Conservation (phyloP, 2,329 filamentous ascomycete genomes). For the Lecanoromycetidae sp. region DNA sequence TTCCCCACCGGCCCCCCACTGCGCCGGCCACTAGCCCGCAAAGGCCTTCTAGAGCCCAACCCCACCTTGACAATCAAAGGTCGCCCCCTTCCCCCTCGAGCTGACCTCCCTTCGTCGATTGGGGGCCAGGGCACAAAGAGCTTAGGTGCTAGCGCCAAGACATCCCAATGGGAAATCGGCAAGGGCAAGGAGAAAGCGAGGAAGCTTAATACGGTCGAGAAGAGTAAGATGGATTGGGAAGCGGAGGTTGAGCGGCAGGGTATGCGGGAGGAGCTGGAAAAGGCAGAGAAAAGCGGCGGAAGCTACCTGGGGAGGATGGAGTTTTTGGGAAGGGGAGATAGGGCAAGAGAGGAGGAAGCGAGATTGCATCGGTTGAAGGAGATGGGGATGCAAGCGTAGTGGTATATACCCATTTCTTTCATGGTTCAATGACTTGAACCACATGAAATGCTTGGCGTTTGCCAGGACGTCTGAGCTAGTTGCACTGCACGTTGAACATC, state of each 20-base stretch:
- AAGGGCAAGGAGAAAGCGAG: conserved; percentile 28
- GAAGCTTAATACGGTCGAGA: conserved; percentile 56
- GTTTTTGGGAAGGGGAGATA: conserved; percentile 48
- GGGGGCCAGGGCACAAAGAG: conserved; percentile 8
- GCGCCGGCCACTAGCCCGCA: conserved; percentile 33
- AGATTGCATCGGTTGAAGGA: conserved; percentile 38
- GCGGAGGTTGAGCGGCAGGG: conserved; percentile 50
- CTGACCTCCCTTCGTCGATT: conserved; percentile 11
- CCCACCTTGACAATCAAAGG: conserved; percentile 29
- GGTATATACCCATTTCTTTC: too few relatives aligned
- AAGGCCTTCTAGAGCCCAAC: conserved; percentile 41
- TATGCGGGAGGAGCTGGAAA: conserved; percentile 48
- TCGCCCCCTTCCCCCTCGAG: background rate
- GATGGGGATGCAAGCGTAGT: conserved; percentile 2
- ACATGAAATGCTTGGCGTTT: too few relatives aligned
- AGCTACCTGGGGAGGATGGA: conserved; percentile 51
- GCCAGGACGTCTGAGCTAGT: too few relatives aligned
- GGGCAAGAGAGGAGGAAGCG: conserved; percentile 44
- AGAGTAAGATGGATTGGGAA: conserved; percentile 54
- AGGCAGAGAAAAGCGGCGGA: conserved; percentile 49
- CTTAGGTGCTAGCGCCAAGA: conserved; percentile 23
- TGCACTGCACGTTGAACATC: too few relatives aligned
- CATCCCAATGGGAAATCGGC: conserved; percentile 21
- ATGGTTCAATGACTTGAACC: too few relatives aligned
- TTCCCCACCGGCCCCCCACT: conserved; percentile 20